These are phyloP conservation scores for Theobroma grandiflorum DNA, from an alignment of 441 rosid species.

Conservation along the genomic window DNA sequence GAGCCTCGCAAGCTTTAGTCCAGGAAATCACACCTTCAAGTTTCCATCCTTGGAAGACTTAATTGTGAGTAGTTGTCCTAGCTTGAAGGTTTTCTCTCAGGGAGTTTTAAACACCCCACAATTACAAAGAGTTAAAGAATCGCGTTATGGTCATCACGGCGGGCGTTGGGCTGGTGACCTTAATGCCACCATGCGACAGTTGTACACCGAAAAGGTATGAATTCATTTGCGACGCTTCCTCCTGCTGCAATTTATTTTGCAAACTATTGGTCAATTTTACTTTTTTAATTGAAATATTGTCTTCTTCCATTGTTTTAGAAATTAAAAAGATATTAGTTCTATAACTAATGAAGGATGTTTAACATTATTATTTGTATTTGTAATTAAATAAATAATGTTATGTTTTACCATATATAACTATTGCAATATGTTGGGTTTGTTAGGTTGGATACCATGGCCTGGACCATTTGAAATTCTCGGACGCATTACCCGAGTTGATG, in stretches of 20 bases:
- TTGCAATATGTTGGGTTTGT: not conserved
- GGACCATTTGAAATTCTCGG: not conserved
- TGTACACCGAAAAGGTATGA: not conserved
- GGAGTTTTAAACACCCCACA: slow-evolving; percentile 5
- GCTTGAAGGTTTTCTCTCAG: slow-evolving; percentile 19
- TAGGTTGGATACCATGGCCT: not conserved
- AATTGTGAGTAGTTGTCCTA: slow-evolving; percentile 20
- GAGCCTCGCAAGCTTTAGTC: slow-evolving; percentile 37
- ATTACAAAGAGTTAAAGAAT: not conserved
- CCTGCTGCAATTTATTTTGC: not conserved
- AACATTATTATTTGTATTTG: not conserved
- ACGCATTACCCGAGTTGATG: not conserved
- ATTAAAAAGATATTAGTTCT: not conserved
- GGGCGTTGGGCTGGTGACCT: not conserved
- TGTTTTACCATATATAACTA: not conserved
- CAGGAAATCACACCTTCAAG: not conserved
- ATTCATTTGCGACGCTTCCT: not conserved
- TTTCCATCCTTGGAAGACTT: slow-evolving; percentile 33
- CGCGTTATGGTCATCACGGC: not conserved
- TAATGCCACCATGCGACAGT: not conserved
- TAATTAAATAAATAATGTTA: too few relatives aligned
- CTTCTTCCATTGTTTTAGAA: not conserved
- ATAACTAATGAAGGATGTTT: too few relatives aligned
- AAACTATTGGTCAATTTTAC: not conserved
- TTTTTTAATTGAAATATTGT: not conserved